These are phyloP conservation scores for Cryptococcus floricola DNA, from an alignment of 1,284 basidiomycete species.

Conservation along the genomic window DNA sequence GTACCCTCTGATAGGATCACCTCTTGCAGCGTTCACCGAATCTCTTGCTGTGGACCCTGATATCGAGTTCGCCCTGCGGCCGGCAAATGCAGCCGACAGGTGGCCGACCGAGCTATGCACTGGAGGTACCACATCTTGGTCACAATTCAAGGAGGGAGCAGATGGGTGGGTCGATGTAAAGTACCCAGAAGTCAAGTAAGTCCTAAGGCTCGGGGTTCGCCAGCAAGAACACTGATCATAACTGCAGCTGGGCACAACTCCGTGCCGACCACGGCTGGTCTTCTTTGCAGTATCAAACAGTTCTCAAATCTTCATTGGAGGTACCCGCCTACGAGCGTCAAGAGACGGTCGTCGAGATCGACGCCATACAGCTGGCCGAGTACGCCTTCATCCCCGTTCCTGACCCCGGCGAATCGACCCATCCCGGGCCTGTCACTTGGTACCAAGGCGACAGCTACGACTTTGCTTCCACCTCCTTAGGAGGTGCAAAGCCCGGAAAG, in stretches of 20 bases:
- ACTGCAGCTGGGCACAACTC: slow-evolving; percentile 38
- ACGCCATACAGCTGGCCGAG: slow-evolving; percentile 37
- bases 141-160: slow-evolving; percentile 16
- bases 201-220: neutral
- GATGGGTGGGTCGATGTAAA: slow-evolving; percentile 32
- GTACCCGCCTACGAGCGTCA: slow-evolving; percentile 6
- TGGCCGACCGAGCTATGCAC: slow-evolving; percentile 35
- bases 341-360: slow-evolving; percentile 22
- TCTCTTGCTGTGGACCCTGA: slow-evolving; percentile 18
- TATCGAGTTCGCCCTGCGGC: slow-evolving; percentile 28
- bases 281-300: slow-evolving; percentile 35
- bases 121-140: slow-evolving; percentile 38
- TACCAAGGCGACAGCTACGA: slow-evolving; percentile 44
- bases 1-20: slow-evolving; percentile 35
- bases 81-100: slow-evolving; percentile 17
- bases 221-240: neutral
- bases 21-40: slow-evolving; percentile 29
- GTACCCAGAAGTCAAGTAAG: slow-evolving; percentile 36
- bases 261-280: slow-evolving; percentile 46
- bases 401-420: neutral
- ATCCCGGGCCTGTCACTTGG: slow-evolving; percentile 23
- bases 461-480: slow-evolving; percentile 23
- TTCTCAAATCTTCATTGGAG: slow-evolving; percentile 28
- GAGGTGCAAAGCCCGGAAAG: neutral
- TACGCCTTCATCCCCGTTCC: slow-evolving; percentile 36